These are phyloP conservation scores for Colletotrichum horii DNA, from an alignment of 2,329 filamentous ascomycete species.

Conservation along the genomic window DNA sequence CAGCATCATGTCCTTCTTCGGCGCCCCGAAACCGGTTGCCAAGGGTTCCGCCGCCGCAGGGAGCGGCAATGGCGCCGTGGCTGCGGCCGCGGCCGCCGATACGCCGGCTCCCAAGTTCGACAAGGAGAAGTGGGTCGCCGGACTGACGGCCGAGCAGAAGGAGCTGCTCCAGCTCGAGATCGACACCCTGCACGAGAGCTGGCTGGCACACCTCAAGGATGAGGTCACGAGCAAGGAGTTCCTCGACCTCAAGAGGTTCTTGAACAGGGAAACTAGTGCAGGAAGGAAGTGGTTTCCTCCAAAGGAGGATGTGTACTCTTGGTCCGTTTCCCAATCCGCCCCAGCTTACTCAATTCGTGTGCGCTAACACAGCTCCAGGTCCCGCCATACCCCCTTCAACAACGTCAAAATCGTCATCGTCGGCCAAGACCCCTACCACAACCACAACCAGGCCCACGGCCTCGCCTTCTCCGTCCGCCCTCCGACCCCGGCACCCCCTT, in stretches of 20 bases:
- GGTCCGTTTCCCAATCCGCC: slow-evolving; percentile 56
- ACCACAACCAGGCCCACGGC: slow-evolving; percentile 92
- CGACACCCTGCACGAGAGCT: slow-evolving; percentile 87
- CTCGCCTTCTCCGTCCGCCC: slow-evolving; percentile 94
- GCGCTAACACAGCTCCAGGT: slow-evolving; percentile 63
- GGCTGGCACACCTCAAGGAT: slow-evolving; percentile 88
- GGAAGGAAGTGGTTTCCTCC: slow-evolving; percentile 88
- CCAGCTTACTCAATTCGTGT: neutral
- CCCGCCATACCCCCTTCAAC: slow-evolving; percentile 86
- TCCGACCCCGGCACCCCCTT: slow-evolving; percentile 86
- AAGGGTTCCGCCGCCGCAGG: slow-evolving; percentile 8
- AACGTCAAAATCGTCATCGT: slow-evolving; percentile 91
- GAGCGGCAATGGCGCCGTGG: neutral
- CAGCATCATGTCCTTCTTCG: slow-evolving; percentile 91
- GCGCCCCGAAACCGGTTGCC: slow-evolving; percentile 62
- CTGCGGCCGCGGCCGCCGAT: slow-evolving; percentile 26
- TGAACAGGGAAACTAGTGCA: slow-evolving; percentile 76
- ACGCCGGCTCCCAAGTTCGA: slow-evolving; percentile 68
- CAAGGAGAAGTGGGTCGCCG: slow-evolving; percentile 87
- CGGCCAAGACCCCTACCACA: slow-evolving; percentile 98
- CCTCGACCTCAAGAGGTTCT: slow-evolving; percentile 84
- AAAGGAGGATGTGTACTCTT: slow-evolving; percentile 88
- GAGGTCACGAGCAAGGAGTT: slow-evolving; percentile 83
- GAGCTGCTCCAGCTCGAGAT: slow-evolving; percentile 87
- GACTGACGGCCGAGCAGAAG: slow-evolving; percentile 81